Evolutionary conservation across 257 asterid genomes (phyloP).

Genomic region (Datura wrightii): DNA sequence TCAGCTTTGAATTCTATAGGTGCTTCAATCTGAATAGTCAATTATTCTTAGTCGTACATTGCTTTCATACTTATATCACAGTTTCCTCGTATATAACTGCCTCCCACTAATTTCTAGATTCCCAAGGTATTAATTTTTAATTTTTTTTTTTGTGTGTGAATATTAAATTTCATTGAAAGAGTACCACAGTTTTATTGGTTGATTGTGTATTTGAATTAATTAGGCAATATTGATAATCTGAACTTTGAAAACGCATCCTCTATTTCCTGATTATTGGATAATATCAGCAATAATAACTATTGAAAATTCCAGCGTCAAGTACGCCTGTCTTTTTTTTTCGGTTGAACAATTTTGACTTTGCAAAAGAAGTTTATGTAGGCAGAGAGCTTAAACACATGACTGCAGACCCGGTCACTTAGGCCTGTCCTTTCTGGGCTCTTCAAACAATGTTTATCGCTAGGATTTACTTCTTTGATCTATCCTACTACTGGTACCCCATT

Average conservation of each 20-base stretch:
- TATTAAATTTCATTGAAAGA: neutral
- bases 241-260: neutral
- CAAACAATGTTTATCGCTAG: neutral
- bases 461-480: neutral
- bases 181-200: neutral
- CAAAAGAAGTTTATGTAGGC: neutral
- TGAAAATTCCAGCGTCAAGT: constrained; percentile 10
- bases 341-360: neutral
- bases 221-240: neutral
- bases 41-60: neutral
- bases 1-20: neutral
- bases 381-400: constrained; percentile 4
- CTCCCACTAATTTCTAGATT: neutral
- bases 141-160: neutral
- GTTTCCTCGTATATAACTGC: neutral
- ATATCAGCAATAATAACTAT: neutral
- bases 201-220: neutral
- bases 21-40: neutral
- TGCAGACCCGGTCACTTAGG: neutral
- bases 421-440: constrained; percentile 1
- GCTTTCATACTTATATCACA: constrained; percentile 9
- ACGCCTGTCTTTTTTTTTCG: neutral
- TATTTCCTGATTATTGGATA: neutral
- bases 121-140: neutral
- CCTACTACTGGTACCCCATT: neutral